Evolutionary conservation across 805 yeast genomes (phyloP).

Genomic region (Nakazawaea populi): DNA sequence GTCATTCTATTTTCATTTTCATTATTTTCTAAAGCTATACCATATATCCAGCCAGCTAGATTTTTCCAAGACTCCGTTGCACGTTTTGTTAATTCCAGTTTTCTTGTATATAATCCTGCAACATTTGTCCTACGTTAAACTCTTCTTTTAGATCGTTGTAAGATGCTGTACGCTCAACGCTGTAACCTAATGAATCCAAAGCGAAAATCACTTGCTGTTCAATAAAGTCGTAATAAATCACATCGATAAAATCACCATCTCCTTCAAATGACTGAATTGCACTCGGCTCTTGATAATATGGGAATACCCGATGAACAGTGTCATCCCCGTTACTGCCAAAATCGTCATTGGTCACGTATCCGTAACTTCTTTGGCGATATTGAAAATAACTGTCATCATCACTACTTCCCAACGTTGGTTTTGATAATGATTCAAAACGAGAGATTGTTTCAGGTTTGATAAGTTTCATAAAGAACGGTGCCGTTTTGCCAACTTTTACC

Average conservation of each 20-base stretch:
- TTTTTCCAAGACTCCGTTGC: background rate
- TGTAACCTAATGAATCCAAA: conserved; percentile 18
- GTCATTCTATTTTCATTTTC: too few species aligned
- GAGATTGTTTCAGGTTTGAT: background rate
- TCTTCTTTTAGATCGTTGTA: conserved; percentile 31
- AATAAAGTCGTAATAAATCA: conserved; percentile 78
- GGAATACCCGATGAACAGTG: conserved; percentile 56
- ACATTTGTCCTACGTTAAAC: conserved; percentile 35
- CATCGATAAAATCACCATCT: conserved; percentile 42
- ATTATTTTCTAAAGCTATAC: too few species aligned
- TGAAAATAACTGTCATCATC: background rate
- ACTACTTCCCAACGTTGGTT: background rate
- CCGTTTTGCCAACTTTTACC: background rate
- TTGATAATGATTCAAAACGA: background rate
- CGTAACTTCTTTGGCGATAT: conserved; percentile 34
- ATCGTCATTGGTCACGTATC: conserved; percentile 82
- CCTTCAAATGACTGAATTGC: conserved; percentile 54
- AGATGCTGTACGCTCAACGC: conserved; percentile 7
- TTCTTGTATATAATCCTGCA: conserved; percentile 32
- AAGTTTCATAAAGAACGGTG: conserved; percentile 12
- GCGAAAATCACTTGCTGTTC: conserved; percentile 44
- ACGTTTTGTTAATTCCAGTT: conserved; percentile 21
- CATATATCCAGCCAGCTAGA: background rate
- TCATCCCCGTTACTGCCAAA: conserved; percentile 87
- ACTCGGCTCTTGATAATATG: conserved; percentile 64